Percentiles rank a stretch among this genome's conserved stretches.
These are phyloP conservation scores for Globisporangium nodosum DNA, from an alignment of 352 stramenopile species.

Conservation along the genomic window DNA sequence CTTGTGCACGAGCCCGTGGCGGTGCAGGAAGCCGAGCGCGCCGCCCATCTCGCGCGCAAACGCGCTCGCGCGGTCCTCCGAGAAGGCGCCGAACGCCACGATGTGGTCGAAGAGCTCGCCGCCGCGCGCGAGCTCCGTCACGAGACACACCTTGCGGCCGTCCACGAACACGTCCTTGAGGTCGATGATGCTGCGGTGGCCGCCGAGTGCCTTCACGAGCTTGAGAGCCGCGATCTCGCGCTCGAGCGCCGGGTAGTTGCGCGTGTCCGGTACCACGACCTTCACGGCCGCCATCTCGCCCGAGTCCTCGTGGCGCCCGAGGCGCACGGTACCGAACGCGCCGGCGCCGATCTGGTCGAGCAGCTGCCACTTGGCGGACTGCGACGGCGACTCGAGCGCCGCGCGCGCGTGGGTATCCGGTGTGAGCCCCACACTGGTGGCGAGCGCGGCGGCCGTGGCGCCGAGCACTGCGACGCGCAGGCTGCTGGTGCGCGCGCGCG, in stretches of 20 bases:
- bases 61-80: constrained; percentile 38
- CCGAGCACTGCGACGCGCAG: constrained; percentile 46
- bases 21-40: constrained; percentile 66
- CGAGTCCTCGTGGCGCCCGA: constrained; percentile 62
- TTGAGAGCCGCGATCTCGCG: constrained; percentile 68
- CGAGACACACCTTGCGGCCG: constrained; percentile 70
- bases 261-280: constrained; percentile 42
- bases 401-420: constrained; percentile 34
- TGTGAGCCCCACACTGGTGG: constrained; percentile 21
- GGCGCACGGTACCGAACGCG: constrained; percentile 62
- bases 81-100: constrained; percentile 54
- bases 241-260: constrained; percentile 49
- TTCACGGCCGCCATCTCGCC: constrained; percentile 73
- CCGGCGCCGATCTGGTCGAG: constrained; percentile 69
- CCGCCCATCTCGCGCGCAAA: constrained; percentile 53
- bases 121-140: constrained; percentile 84
- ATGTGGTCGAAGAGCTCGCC: constrained; percentile 91
- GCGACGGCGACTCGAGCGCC: constrained; percentile 21
- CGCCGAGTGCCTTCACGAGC: constrained; percentile 65
- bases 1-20: constrained; percentile 69
- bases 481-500: constrained; percentile 5
- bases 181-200: constrained; percentile 84
- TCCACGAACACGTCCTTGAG: constrained; percentile 82
- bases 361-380: constrained; percentile 38
- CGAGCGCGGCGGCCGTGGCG: constrained; percentile 43